Base-by-base conservation (phyloP, 352 stramenopile species). In the Pythium folliculosum region DNA sequence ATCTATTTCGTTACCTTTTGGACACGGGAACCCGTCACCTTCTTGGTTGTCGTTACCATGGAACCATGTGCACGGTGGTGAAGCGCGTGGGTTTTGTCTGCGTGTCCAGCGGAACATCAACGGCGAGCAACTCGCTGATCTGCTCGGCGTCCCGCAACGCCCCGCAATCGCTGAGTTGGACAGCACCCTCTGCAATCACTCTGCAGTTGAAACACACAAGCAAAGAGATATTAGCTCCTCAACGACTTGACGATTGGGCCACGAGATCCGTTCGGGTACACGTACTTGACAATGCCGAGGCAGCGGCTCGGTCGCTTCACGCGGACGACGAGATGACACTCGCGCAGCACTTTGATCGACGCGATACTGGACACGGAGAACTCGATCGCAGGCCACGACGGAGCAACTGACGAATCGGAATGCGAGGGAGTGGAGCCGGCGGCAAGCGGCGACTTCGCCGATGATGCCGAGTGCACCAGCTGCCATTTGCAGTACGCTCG, bases 251-350 rank as follows among this genome's bases (percentile, higher is more conserved):
- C n/a, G n/a, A n/a, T n/a, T n/a, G n/a, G n/a, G n/a, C n/a, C n/a
- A 19, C 21, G 47, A 19, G 8, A 35, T 53, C 8, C 47, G 7
- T 0, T 37, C 7, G 17, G 10, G 8, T 14, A 14, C 8, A 64
- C 63, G 1, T 44, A 67, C 65, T 67, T 71, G 43, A 71, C 23
- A 1, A 50, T 62, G 21, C 65, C 65, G 1, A 71, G 57, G 35
- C 56, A 63, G 13, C 65, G 65, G 35, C 65, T 71, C 5, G 65
- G 47, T 16, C 65, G 38, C 52, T 71, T 66, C 10, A 71, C 32
- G 0, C 48, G 43, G 1, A 66, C 44, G 1, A 30, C 1, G 14
- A 71, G 65, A 2, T 4, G 22, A 13, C 65, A 67, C 57, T 51
- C 40, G 57, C 57, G 52, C 7, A 71, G 58, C 65, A 66, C 59